Base-by-base conservation (phyloP, 805 yeast species). In the Pichia paraexigua region DNA sequence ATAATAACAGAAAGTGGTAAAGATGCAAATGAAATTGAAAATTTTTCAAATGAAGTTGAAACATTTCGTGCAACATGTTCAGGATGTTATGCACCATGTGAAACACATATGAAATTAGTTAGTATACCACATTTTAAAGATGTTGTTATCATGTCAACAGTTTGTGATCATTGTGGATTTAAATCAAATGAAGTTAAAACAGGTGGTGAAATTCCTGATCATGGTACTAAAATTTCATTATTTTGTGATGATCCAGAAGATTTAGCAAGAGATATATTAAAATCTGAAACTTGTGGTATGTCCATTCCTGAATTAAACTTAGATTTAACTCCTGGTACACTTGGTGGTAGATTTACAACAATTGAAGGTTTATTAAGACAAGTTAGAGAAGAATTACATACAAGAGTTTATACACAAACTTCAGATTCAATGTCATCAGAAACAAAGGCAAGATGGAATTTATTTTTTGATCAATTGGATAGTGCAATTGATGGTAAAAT, bases 71-170 rank as follows among this genome's bases (percentile, higher is more conserved):
- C 97, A 5, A 79, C 96, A 11, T 94, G 99, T 69, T 92, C 98
- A 10, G 79, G 94, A 20, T 94, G 99, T 69, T 79, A 76, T 58
- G 78, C 78, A 52, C 80, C 83, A 13, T 87, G 96, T 68, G 87
- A 82, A 51, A 94, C 99, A 2, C 95, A 91, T 65, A 94, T 94
- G 99, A 94, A 94, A 72, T 80, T 90, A 40, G 96, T 94, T 22
- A 84, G 89, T 67, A 94, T 94, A 58, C 99, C 99, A 21, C 98
- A 94, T 71, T 94, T 94, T 78, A 91, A 92, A 71, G 98, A 94
- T 58, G 99, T 94, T 41, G 85, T 94, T 53, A 80, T 94, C 61
- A 94, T 94, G 99, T 85, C 95, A 46, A 94, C 99, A 1, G 83
- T 80, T 1, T 94, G 99, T 72, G 91, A 84, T 32, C 71, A 79